Percentiles rank a stretch among this genome's conserved stretches.
Evolutionary conservation across 202 grass and related monocot species (phyloP).

Genomic region (Musa balbisiana): DNA sequence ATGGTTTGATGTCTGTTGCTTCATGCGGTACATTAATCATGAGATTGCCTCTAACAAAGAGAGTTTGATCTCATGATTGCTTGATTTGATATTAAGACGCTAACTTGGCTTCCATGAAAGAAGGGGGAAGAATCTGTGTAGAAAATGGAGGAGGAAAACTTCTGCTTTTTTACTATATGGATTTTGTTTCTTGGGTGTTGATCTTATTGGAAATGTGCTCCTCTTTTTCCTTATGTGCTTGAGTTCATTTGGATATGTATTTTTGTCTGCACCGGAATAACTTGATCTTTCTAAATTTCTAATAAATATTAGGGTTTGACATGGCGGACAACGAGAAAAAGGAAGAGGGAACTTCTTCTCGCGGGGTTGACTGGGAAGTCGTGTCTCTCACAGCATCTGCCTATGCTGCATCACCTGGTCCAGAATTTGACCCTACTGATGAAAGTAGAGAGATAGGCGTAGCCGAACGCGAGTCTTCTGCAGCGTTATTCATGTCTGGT

Average conservation of each 20-base stretch:
- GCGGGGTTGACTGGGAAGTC: conserved; percentile 69
- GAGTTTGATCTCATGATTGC: background rate
- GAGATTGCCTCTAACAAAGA: background rate
- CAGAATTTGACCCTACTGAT: conserved; percentile 15
- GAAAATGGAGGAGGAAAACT: background rate
- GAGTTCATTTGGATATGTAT: background rate
- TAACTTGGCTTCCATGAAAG: background rate
- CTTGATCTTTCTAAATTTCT: background rate
- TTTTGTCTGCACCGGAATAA: background rate
- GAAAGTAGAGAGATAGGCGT: conserved; percentile 8
- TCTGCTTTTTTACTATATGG: background rate
- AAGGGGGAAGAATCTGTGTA: background rate
- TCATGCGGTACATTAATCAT: background rate
- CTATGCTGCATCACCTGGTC: conserved; percentile 42
- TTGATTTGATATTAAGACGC: background rate
- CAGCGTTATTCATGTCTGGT: conserved; percentile 37
- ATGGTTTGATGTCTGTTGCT: background rate
- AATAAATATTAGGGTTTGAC: conserved; percentile 11
- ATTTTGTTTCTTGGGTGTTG: background rate
- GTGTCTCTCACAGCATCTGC: conserved; percentile 66
- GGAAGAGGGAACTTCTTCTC: conserved; percentile 21
- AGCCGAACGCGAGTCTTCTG: conserved; percentile 30
- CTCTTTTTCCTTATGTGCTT: background rate
- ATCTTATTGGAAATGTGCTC: background rate
- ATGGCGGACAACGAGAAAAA: conserved; percentile 51